Percentiles rank a stretch among this genome's conserved stretches.
phyloP scores from a whole-genome alignment of 148 eudicot species.

The Selenicereus undatus region DNA sequence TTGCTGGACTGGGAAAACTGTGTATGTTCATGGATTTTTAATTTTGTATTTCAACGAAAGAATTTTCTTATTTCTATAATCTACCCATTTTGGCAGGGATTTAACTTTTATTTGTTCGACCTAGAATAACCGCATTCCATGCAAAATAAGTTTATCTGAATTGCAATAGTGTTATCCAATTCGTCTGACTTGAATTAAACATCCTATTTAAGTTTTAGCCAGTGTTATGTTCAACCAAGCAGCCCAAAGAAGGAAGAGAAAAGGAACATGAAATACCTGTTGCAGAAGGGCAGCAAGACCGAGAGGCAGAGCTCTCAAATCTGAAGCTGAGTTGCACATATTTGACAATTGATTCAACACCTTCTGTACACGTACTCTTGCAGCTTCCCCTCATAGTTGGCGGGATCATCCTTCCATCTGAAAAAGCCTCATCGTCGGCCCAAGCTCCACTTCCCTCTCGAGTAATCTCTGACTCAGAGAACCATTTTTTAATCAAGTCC shows the following conservation, averaged over 20 bases:
- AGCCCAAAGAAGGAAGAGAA: neutral
- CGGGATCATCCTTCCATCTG: conserved; percentile 55
- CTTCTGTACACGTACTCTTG: conserved; percentile 68
- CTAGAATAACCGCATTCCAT: too few relatives aligned
- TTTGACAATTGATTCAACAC: conserved; percentile 57
- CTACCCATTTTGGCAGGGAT: neutral
- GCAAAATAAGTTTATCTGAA: too few relatives aligned
- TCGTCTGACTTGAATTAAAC: too few relatives aligned
- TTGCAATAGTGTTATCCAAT: too few relatives aligned
- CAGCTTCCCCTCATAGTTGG: conserved; percentile 62
- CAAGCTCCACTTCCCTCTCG: conserved; percentile 43
- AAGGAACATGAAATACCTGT: conserved; percentile 46
- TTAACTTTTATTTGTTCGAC: too few relatives aligned
- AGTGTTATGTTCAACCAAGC: too few relatives aligned
- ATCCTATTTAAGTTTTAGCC: too few relatives aligned
- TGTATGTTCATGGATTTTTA: neutral
- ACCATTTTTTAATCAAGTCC: conserved; percentile 75
- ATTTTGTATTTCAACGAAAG: neutral
- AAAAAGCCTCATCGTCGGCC: conserved; percentile 72
- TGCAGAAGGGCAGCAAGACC: conserved; percentile 71
- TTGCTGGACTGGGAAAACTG: too few relatives aligned
- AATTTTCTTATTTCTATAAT: neutral
- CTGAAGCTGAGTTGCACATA: conserved; percentile 54
- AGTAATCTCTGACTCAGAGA: conserved; percentile 45
- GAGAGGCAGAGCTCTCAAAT: conserved; percentile 72